Evolutionary conservation across 306 rosid genomes (phyloP).

Genomic region (Oxytropis ochrocephala): DNA sequence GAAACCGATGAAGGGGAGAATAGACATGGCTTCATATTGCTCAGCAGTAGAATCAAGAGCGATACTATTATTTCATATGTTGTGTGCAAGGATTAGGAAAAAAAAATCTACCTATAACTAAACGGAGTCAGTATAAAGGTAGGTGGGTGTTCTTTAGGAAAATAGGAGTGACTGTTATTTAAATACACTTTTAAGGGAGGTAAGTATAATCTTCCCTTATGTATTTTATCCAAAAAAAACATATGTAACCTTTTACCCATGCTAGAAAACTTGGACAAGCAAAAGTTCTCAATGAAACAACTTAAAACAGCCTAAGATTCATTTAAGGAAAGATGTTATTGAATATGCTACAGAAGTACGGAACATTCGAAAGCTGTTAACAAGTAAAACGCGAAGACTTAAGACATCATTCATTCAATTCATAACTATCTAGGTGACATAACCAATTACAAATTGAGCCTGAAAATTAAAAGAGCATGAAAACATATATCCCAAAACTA

Average conservation of each 20-base stretch:
- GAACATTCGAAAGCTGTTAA: neutral
- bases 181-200: no score
- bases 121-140: no score
- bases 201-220: neutral
- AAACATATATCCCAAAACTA: constrained; percentile 8
- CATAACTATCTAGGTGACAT: neutral
- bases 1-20: no score
- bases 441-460: neutral
- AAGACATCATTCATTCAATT: neutral
- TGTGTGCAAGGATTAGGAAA: no score
- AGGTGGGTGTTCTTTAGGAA: no score
- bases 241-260: neutral
- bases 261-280: neutral
- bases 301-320: neutral
- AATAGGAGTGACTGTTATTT: no score
- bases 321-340: neutral
- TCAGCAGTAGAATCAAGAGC: no score
- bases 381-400: neutral
- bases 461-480: neutral
- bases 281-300: neutral
- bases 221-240: neutral
- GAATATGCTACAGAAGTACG: neutral
- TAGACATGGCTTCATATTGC: no score
- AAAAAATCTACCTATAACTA: no score
- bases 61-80: no score